Percentiles rank a stretch among this genome's conserved stretches.
Evolutionary conservation across 2,329 filamentous ascomycete genomes (phyloP).

Genomic region (Biscogniauxia mediterranea): DNA sequence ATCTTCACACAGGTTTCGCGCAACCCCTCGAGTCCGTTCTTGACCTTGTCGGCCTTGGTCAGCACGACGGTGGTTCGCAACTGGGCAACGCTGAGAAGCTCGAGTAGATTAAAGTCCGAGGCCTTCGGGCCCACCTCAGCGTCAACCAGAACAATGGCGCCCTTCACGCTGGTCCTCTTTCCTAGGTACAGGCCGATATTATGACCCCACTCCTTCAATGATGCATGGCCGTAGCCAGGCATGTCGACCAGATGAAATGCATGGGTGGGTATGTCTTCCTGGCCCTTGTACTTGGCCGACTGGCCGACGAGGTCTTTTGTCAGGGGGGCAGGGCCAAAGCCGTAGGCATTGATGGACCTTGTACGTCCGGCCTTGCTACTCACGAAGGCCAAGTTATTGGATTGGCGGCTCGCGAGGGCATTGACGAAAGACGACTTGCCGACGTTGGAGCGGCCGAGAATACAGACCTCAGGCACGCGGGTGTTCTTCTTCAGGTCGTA

Average conservation of each 20-base stretch:
- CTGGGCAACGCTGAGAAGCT: constrained; percentile 44
- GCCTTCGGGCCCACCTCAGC: constrained; percentile 50
- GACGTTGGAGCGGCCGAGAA: constrained; percentile 85
- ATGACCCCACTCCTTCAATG: constrained; percentile 49
- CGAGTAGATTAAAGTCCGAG: constrained; percentile 47
- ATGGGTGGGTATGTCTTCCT: constrained; percentile 43
- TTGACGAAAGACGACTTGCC: constrained; percentile 90
- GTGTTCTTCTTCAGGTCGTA: constrained; percentile 51
- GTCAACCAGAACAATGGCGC: constrained; percentile 53
- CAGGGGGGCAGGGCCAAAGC: constrained; percentile 43
- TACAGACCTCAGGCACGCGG: constrained; percentile 62
- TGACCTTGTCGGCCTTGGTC: constrained; percentile 56
- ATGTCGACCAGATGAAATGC: constrained; percentile 51
- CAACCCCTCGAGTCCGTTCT: constrained; percentile 26
- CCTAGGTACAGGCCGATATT: constrained; percentile 52
- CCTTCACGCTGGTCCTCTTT: constrained; percentile 45
- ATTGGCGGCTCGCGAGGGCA: constrained; percentile 64
- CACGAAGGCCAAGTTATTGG: constrained; percentile 44
- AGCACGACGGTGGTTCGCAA: constrained; percentile 50
- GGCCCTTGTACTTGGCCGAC: constrained; percentile 22
- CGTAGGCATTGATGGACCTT: constrained; percentile 55
- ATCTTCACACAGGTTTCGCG: constrained; percentile 27
- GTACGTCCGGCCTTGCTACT: constrained; percentile 53
- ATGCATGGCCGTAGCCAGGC: constrained; percentile 50
- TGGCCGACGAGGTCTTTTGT: constrained; percentile 25